Percentiles rank a stretch among this genome's conserved stretches.
Conservation (phyloP, 345 rosid genomes). For the Citrus glauca region DNA sequence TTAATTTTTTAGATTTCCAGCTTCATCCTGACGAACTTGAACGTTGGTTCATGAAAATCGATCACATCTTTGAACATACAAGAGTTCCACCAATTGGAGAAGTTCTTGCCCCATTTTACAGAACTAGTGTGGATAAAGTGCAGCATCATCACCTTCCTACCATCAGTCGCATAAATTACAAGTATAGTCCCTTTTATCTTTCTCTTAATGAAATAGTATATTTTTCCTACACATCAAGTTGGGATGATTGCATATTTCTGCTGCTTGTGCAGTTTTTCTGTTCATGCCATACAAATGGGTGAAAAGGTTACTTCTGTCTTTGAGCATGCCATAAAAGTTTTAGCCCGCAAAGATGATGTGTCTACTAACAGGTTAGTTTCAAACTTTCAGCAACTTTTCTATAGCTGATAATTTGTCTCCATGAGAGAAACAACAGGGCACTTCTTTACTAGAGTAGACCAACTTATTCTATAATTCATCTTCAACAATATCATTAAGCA, state of each 20-base stretch:
- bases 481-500: neutral
- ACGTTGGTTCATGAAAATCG: conserved; percentile 91
- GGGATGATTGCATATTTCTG: neutral
- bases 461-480: neutral
- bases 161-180: conserved; percentile 77
- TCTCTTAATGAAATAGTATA: neutral
- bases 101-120: conserved; percentile 72
- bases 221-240: neutral
- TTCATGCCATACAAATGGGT: conserved; percentile 89
- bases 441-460: neutral
- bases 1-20: conserved; percentile 53
- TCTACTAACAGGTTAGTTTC: conserved; percentile 49
- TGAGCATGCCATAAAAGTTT: conserved; percentile 76
- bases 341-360: conserved; percentile 70
- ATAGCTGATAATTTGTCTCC: conserved; percentile 1
- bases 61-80: conserved; percentile 89
- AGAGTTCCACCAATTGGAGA: conserved; percentile 74
- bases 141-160: conserved; percentile 70
- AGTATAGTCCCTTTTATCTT: conserved; percentile 39
- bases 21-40: conserved; percentile 83
- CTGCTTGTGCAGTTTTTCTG: conserved; percentile 66
- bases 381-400: neutral
- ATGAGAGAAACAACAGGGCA: neutral
- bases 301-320: conserved; percentile 81
- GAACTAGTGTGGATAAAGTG: conserved; percentile 52